Percentiles rank a stretch among this genome's conserved stretches.
Evolutionary conservation across 2,329 filamentous ascomycete species (phyloP).

Genomic region (Chaetomium sp.): DNA sequence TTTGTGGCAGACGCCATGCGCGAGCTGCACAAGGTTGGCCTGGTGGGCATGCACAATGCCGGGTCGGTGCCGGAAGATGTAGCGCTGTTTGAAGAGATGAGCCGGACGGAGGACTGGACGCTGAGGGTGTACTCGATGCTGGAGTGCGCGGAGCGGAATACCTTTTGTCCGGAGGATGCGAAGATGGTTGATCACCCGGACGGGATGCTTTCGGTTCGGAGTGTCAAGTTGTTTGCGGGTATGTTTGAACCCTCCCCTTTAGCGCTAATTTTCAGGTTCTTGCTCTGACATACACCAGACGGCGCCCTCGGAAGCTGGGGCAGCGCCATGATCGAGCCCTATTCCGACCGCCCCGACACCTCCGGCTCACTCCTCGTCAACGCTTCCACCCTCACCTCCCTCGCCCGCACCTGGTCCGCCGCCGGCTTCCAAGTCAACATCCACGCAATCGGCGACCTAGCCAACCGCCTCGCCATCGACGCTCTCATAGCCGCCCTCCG

Average conservation of each 20-base stretch:
- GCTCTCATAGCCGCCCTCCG: conserved; percentile 53
- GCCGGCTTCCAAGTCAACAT: conserved; percentile 64
- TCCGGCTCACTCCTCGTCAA: conserved; percentile 62
- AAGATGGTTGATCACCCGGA: conserved; percentile 38
- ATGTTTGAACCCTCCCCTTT: conserved; percentile 17
- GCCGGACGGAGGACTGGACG: conserved; percentile 42
- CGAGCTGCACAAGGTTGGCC: conserved; percentile 55
- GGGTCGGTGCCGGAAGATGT: conserved; percentile 52
- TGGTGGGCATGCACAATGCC: conserved; percentile 65
- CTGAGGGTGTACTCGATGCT: conserved; percentile 63
- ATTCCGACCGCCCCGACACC: conserved; percentile 54
- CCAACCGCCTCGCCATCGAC: conserved; percentile 58
- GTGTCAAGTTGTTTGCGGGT: conserved; percentile 66
- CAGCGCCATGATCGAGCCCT: conserved; percentile 64
- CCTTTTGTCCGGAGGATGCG: conserved; percentile 51
- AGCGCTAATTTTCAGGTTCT: not conserved
- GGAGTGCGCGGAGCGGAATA: conserved; percentile 58
- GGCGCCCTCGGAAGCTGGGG: conserved; percentile 67
- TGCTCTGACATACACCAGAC: conserved; percentile 36
- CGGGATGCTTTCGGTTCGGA: conserved; percentile 49
- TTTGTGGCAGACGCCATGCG: conserved; percentile 56
- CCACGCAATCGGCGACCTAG: conserved; percentile 65
- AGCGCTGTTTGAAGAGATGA: conserved; percentile 46
- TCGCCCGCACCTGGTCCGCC: conserved; percentile 52
- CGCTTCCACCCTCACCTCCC: conserved; percentile 47